phyloP scores from a whole-genome alignment of 805 yeast genomes.

The Metschnikowia chrysomelidarum region DNA sequence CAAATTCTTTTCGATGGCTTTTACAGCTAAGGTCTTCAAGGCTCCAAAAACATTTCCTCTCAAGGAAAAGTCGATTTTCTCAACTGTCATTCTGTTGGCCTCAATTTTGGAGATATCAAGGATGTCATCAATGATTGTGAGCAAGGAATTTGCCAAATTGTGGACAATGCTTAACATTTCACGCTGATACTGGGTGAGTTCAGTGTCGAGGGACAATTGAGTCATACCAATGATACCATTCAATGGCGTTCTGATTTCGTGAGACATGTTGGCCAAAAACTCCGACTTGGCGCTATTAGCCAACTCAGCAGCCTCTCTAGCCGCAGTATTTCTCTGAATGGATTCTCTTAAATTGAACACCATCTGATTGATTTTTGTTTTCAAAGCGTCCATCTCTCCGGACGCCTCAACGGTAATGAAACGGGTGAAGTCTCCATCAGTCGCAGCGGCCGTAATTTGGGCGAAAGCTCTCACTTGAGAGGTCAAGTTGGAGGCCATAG shows the following conservation, averaged over 20 bases:
- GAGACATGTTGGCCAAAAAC: conserved; percentile 82
- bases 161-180: conserved; percentile 90
- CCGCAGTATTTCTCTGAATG: conserved; percentile 87
- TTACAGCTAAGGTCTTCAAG: conserved; percentile 82
- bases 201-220: conserved; percentile 83
- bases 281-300: conserved; percentile 90
- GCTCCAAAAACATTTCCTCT: conserved; percentile 91
- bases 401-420: conserved; percentile 88
- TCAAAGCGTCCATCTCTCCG: conserved; percentile 82
- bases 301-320: conserved; percentile 90
- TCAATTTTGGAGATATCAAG: conserved; percentile 91
- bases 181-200: conserved; percentile 85
- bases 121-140: conserved; percentile 87
- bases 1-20: conserved; percentile 81
- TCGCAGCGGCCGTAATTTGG: conserved; percentile 90
- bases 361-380: conserved; percentile 54
- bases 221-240: conserved; percentile 95
- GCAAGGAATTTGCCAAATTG: conserved; percentile 78
- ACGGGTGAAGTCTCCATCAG: conserved; percentile 89
- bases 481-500: conserved; percentile 91
- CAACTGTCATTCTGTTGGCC: conserved; percentile 91
- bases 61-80: conserved; percentile 80
- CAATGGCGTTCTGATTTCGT: conserved; percentile 86
- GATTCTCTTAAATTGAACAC: conserved; percentile 84
- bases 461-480: conserved; percentile 93